Conservation (phyloP, 768 basidiomycete species). For the Boletus rubroflammeus region DNA sequence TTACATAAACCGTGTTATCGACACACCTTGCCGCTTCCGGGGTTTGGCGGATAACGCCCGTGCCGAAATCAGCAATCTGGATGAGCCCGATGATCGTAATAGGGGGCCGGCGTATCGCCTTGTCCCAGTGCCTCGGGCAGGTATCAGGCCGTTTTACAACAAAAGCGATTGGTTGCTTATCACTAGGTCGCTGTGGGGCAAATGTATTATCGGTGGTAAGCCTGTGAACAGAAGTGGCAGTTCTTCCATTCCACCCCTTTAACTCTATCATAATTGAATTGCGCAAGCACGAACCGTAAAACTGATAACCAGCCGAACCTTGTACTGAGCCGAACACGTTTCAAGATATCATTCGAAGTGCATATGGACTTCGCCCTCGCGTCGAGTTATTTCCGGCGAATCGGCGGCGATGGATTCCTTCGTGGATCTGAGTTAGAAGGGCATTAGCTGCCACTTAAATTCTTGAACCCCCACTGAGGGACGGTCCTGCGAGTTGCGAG, state of each 20-base stretch:
- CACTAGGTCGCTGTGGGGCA: neutral
- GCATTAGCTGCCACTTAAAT: neutral
- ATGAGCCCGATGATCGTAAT: neutral
- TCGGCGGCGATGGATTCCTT: neutral
- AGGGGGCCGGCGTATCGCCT: neutral
- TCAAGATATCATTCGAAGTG: neutral
- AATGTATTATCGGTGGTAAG: neutral
- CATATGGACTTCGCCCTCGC: neutral
- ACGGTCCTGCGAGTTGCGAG: neutral
- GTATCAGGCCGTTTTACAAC: neutral
- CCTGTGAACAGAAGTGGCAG: neutral
- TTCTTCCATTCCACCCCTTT: constrained; percentile 7
- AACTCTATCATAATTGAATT: constrained; percentile 2
- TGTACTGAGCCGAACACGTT: neutral
- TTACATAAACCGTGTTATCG: neutral
- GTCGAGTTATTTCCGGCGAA: neutral
- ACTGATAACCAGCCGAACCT: neutral
- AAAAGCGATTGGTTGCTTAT: neutral
- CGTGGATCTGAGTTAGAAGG: neutral
- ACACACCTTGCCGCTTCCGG: neutral
- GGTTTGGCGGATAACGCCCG: neutral
- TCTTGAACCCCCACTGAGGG: neutral
- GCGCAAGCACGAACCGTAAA: neutral
- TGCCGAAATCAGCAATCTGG: neutral
- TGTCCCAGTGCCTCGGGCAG: neutral